These are phyloP conservation scores for Cydonia oblonga DNA, from an alignment of 331 rosid genomes.

Conservation along the genomic window DNA sequence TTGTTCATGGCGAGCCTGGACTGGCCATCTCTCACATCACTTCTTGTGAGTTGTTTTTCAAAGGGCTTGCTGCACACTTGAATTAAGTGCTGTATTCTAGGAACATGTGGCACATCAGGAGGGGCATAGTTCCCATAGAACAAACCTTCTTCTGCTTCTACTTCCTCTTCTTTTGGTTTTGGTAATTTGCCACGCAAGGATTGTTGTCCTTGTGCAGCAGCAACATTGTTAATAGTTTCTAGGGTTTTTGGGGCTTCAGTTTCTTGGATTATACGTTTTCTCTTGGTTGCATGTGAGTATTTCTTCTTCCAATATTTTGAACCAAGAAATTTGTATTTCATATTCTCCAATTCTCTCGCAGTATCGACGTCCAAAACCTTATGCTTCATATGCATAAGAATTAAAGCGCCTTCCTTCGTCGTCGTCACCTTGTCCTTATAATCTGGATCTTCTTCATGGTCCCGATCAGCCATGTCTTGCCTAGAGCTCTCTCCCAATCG, in stretches of 20 bases:
- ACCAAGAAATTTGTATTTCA: neutral
- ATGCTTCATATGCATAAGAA: neutral
- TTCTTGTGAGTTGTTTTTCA: neutral
- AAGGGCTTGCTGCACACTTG: neutral
- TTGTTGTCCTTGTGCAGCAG: neutral
- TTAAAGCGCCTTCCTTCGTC: neutral
- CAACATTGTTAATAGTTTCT: neutral
- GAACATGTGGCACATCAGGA: neutral
- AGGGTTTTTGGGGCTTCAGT: neutral
- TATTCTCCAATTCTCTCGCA: neutral
- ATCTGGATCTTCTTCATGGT: neutral
- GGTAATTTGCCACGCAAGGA: too few relatives aligned
- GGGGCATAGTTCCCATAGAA: neutral
- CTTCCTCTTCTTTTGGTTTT: neutral
- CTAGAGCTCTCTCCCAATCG: neutral
- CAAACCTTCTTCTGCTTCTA: neutral
- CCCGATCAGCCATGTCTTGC: neutral
- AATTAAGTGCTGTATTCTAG: neutral
- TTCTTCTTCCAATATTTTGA: neutral
- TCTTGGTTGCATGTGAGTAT: neutral
- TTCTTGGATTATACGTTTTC: neutral
- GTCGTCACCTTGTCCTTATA: neutral
- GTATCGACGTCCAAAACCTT: neutral
- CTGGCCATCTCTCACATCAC: constrained; percentile 3
- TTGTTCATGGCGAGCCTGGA: neutral